A percentile compares a stretch with the other conserved stretches of the same genome.
phyloP scores from a whole-genome alignment of 176 grass and related monocot genomes.

The Carex cristatella region DNA sequence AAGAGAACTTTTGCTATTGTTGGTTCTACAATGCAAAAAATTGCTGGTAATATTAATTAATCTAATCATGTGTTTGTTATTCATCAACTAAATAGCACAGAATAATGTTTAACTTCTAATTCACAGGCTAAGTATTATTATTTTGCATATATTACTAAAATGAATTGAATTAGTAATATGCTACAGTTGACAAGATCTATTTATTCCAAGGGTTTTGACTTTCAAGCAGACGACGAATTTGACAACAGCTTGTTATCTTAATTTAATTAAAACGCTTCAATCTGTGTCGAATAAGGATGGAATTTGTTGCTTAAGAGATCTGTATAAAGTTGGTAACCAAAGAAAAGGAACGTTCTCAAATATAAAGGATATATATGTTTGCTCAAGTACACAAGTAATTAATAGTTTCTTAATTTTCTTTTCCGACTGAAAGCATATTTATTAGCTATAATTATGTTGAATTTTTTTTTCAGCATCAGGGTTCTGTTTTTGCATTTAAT shows the following conservation, averaged over 20 bases:
- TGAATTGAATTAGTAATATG: neutral
- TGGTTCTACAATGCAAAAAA: neutral
- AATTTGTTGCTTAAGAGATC: neutral
- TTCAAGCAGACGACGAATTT: neutral
- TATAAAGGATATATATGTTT: conserved; percentile 5
- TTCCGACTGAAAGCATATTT: neutral
- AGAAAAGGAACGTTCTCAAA: neutral
- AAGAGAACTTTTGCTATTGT: neutral
- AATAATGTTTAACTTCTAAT: neutral
- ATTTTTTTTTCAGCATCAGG: neutral
- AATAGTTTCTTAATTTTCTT: neutral
- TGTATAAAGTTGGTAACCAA: neutral
- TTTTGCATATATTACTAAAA: neutral
- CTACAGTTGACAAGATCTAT: neutral
- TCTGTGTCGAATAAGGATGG: neutral
- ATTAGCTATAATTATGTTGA: neutral
- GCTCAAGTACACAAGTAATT: neutral
- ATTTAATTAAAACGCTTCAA: conserved; percentile 2
- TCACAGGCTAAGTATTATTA: neutral
- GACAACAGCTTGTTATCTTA: neutral
- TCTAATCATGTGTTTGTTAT: neutral
- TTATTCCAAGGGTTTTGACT: conserved; percentile 2
- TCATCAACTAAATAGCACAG: neutral
- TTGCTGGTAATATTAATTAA: neutral
- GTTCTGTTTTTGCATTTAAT: conserved; percentile 2